Percentiles rank a stretch among this genome's conserved stretches.
phyloP scores from a whole-genome alignment of 805 yeast genomes.

The Candida multigemmis region DNA sequence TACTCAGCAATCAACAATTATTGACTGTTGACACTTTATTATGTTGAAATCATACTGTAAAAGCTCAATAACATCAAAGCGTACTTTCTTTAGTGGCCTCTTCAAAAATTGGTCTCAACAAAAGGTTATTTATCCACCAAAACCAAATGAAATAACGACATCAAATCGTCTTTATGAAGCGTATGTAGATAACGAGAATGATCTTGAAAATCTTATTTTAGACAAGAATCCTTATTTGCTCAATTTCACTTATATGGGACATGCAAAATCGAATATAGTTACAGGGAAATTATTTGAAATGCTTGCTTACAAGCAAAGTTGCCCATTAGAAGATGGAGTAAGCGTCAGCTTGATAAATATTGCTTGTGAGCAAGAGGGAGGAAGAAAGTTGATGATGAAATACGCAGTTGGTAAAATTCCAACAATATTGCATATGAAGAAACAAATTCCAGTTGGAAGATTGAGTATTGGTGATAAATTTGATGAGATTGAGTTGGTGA shows the following conservation, averaged over 20 bases:
- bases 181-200: constrained; percentile 45
- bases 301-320: constrained; percentile 11
- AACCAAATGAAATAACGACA: constrained; percentile 25
- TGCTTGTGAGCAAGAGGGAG: constrained; percentile 59
- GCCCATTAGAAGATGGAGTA: constrained; percentile 32
- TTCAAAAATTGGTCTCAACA: background rate
- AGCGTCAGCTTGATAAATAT: constrained; percentile 58
- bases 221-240: constrained; percentile 55
- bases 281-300: constrained; percentile 47
- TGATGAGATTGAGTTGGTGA: constrained; percentile 20
- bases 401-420: constrained; percentile 55
- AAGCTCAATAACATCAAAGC: constrained; percentile 1
- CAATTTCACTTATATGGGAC: constrained; percentile 67
- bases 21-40: too few relatives aligned
- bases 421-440: constrained; percentile 54
- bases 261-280: constrained; percentile 48
- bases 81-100: constrained; percentile 1
- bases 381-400: constrained; percentile 46
- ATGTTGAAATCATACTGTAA: too few relatives aligned
- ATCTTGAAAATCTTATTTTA: constrained; percentile 46
- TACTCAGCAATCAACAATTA: too few relatives aligned
- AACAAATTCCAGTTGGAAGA: constrained; percentile 45
- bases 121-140: constrained; percentile 26
- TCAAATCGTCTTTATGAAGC: constrained; percentile 28
- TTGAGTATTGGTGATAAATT: constrained; percentile 18